Conservation (phyloP, 2,329 filamentous ascomycete genomes). For the Coniochaeta prunicola region DNA sequence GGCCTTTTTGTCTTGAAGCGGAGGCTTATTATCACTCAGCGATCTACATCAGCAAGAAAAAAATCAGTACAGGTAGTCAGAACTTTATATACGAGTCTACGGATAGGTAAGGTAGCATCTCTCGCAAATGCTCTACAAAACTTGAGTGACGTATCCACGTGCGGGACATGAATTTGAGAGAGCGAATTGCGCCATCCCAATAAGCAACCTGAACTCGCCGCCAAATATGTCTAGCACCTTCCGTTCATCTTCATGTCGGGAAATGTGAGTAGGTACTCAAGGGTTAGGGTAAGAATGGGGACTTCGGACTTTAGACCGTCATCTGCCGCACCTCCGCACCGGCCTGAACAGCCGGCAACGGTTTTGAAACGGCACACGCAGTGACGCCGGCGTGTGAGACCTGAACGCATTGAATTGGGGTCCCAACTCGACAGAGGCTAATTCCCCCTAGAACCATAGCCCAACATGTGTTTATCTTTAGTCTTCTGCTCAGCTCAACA, state of each 20-base stretch:
- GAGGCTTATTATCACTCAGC: not conserved
- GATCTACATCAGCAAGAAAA: not conserved
- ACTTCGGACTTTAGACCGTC: not conserved
- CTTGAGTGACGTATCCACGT: not conserved
- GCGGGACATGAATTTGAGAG: not conserved
- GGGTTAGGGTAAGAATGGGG: not conserved
- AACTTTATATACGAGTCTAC: not conserved
- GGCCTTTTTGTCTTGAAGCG: not conserved
- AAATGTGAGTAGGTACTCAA: no score
- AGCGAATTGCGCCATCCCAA: not conserved
- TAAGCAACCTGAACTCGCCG: not conserved
- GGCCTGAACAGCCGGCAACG: not conserved
- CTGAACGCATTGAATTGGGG: not conserved
- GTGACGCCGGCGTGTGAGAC: not conserved
- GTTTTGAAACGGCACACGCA: not conserved
- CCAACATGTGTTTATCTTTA: not conserved
- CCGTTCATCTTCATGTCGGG: not conserved
- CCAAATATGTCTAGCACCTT: not conserved
- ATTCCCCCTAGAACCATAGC: not conserved
- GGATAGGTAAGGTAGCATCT: no score
- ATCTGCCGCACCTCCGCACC: not conserved
- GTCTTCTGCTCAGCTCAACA: constrained; percentile 7
- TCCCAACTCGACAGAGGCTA: not conserved
- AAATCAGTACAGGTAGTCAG: not conserved
- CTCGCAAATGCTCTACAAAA: not conserved